Evolutionary conservation across 805 yeast genomes (phyloP).

Genomic region (Nakazawaea peltata): DNA sequence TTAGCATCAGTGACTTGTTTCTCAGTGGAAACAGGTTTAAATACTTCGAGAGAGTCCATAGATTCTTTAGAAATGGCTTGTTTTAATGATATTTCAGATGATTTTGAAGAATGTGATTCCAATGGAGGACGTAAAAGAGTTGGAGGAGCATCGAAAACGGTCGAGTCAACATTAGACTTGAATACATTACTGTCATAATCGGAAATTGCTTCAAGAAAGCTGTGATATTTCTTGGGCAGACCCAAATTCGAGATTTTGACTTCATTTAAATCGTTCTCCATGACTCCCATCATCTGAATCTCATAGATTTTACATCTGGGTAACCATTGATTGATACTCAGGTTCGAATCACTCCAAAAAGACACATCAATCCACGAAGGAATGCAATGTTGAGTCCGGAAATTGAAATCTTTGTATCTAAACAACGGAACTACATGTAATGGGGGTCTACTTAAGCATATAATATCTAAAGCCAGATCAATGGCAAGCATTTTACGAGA

Average conservation of each 20-base stretch:
- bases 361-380: conserved; percentile 97
- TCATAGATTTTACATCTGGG: conserved; percentile 94
- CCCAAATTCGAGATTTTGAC: conserved; percentile 57
- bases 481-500: conserved; percentile 67
- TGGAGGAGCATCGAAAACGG: background rate
- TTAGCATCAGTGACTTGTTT: conserved; percentile 18
- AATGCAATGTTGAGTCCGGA: conserved; percentile 58
- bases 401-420: conserved; percentile 49
- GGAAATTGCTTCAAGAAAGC: conserved; percentile 56
- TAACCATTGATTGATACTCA: conserved; percentile 60
- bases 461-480: conserved; percentile 82
- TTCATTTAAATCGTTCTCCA: conserved; percentile 80
- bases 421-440: conserved; percentile 87
- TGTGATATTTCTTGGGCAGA: conserved; percentile 21
- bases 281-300: conserved; percentile 95
- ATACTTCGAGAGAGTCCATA: background rate
- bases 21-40: background rate
- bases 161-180: conserved; percentile 5
- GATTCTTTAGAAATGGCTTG: too few species aligned
- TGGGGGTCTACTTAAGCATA: conserved; percentile 87
- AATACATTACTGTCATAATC: conserved; percentile 59
- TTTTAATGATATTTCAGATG: too few species aligned
- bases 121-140: background rate
- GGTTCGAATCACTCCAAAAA: conserved; percentile 63
- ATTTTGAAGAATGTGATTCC: conserved; percentile 1